Evolutionary conservation across 768 basidiomycete genomes (phyloP), one percentile per base, ranked within the genome.

Genomic region (Tulasnella sp.): DNA sequence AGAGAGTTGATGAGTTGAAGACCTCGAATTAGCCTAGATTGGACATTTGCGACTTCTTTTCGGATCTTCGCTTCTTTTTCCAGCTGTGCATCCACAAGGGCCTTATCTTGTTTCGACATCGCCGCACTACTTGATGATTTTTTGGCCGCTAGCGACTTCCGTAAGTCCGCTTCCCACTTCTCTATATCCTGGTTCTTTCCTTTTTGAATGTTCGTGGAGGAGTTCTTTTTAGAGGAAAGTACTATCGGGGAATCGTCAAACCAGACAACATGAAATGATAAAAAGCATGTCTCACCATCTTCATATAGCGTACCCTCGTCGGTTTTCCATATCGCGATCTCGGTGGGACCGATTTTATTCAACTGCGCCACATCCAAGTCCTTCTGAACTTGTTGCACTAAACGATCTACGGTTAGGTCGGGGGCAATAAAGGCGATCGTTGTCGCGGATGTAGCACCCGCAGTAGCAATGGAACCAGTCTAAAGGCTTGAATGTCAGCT

Each of bases 141-240:
- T 69, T 96, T 96, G 49, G 67, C 76, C 5, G 86, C 85, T 1
- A 96, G 69, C 0, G 81, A 78, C 58, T 85, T 81, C 8, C 91
- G 77, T n/a, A 93, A 69, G 54, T 99, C 92, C 24, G 81, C 83
- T 55, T 99, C 95, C 93, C 93, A 99, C 60, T 87, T 82, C 15
- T 87, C 83, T 12, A 93, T 83, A 31, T 87, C 88, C 4, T 83
- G 78, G 53, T 81, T 83, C 58, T 95, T 96, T 12, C 88, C 85
- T 62, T 92, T 93, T 57, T 65, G 71, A 9, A 25, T 20, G 20
- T 25, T 37, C 27, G 34, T 20, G n/a, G 4, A 25, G n/a, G 16
- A n/a, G 25, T 63, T 63, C 59, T 82, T 83, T 50, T 74, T 75
- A 2, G 71, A 66, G 8, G 78, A 69, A 12, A 91, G 67, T 2